Evolutionary conservation across 345 rosid species (phyloP), one percentile per base, ranked within the genome.

Genomic region (Boechera divaricarpa): DNA sequence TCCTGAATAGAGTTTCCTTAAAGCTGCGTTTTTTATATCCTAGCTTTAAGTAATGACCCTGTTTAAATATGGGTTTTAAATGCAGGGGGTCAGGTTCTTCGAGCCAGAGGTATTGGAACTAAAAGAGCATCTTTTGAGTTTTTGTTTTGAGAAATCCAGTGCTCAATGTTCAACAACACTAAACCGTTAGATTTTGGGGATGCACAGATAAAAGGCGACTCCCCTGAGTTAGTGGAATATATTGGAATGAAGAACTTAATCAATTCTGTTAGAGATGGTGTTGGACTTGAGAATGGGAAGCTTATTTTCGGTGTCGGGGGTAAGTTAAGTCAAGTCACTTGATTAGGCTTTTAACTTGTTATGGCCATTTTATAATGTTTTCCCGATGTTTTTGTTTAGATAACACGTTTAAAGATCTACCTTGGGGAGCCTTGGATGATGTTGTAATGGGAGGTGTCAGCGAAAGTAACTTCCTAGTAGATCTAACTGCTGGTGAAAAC

Each of bases 381-480:
- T 29, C 54, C 32, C 8, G 0, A 32, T 58, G 65, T 51, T 31
- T 63, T 57, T 67, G 26, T 75, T 44, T 90, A 94, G 98, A 81
- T 66, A 81, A 80, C 42, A 80, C 70, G 3, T 85, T 88, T 60
- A 92, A 83, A 82, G 98, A 94, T 80, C 87, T 90, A 65, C 87
- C 88, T 39, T 94, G 98, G 98, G 98, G 99, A 38, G 87, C 99
- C 76, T 85, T 92, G 75, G 98, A 94, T 81, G 99, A 94, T 82
- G 96, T 94, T 69, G 98, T 94, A 28, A 94, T 94, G 99, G 98
- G 98, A 49, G 99, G 97, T 29, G 94, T 94, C 63, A 94, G 99
- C 33, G 85, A 90, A 85, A 94, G 99, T 74, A 82, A 82, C 26
- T 90, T 92, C 76, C 65, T 76, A 69, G 83, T 88, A 49, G 95